Conservation (phyloP, 192 early-diverging fungal species). For the Podila minutissima region DNA sequence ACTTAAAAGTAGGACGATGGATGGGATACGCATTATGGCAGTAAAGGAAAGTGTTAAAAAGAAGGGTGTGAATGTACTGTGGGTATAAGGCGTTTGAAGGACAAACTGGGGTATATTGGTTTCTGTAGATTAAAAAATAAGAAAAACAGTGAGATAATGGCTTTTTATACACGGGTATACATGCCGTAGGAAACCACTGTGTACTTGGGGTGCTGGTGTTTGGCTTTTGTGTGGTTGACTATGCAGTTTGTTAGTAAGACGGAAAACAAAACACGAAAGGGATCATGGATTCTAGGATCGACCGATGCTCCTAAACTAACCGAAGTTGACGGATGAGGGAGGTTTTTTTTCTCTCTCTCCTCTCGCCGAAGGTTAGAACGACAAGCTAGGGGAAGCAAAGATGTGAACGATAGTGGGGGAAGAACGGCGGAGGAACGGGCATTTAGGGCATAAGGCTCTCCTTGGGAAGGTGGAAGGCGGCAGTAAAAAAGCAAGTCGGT, state of each 20-base stretch:
- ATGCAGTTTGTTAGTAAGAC: not conserved
- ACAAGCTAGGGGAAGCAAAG: no score
- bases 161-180: not conserved
- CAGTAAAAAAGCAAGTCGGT: no score
- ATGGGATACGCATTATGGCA: conserved; percentile 13
- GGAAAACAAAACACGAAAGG: not conserved
- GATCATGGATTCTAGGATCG: conserved; percentile 3
- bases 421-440: no score
- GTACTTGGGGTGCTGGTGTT: not conserved
- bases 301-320: not conserved
- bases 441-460: no score
- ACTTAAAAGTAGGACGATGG: conserved; percentile 21
- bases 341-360: no score
- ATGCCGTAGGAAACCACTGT: not conserved
- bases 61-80: no score
- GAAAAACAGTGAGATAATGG: not conserved
- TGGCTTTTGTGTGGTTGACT: not conserved
- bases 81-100: no score
- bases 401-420: no score
- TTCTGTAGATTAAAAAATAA: not conserved
- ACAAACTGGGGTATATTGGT: no score
- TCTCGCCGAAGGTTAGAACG: no score
- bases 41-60: not conserved
- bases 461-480: no score
- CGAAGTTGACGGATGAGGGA: no score